Evolutionary conservation across 2,329 filamentous ascomycete genomes (phyloP), one percentile per base, ranked within the genome.

Genomic region (Metarhizium guizhouense): DNA sequence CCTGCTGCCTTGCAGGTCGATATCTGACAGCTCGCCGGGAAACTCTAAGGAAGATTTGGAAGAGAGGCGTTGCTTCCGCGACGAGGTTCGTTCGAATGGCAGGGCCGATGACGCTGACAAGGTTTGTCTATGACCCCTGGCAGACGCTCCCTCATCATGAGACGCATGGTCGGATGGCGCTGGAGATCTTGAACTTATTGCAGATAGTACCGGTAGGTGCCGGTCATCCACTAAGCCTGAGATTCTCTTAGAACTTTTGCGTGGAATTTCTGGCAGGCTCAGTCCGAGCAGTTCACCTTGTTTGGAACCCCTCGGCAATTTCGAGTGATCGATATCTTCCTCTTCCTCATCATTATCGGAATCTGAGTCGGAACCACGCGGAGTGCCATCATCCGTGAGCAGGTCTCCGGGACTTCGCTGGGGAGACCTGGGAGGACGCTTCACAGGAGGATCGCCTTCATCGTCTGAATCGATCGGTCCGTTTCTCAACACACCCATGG

Each of bases 221-320:
- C 63, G 61, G 54, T 60, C 65, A 29, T 71, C 63, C n/a, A 67
- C 68, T 34, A 62, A 65, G 45, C 68, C 72, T 2, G 81, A 83
- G 57, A 78, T 71, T 57, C 86, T 79, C 65, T 84, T 84, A 0
- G 88, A 91, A 66, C 86, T 90, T 70, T 86, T 90, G 34, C 87
- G 79, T 2, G 88, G 87, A 36, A 91, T 79, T 7, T 79, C 74
- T 0, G 84, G 83, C 4, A 77, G 63, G n/a, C 71, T 64, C 55
- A 71, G 16, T 4, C 48, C 43, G 8, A 52, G 13, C 1, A 53
- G 34, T 20, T 57, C 56, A n/a, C 25, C 10, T 11, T 51, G 36
- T 40, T 42, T 34, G 7, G 25, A 29, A 3, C 56, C 56, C 42
- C 56, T 54, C 14, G 54, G 54, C 29, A 54, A 40, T 16, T 54